phyloP scores from a whole-genome alignment of 140 eudicot genomes.

The Anethum foeniculum region DNA sequence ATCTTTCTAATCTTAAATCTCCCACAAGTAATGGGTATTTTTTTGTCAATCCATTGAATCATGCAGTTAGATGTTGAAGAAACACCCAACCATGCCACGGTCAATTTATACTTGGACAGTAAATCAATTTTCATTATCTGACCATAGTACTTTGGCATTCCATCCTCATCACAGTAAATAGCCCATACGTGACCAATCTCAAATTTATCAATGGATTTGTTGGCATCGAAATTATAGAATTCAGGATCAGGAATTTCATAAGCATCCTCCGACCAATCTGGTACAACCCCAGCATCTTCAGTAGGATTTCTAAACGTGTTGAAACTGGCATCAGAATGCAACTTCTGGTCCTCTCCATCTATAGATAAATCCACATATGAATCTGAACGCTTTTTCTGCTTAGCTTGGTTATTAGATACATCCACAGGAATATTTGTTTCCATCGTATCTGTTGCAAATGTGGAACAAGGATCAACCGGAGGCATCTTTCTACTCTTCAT shows the following conservation, averaged over 20 bases:
- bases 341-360: neutral
- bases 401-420: neutral
- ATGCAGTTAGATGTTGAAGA: constrained; percentile 1
- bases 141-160: constrained; percentile 36
- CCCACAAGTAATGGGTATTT: constrained; percentile 29
- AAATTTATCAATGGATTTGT: constrained; percentile 21
- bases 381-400: neutral
- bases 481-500: neutral
- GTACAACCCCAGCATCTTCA: neutral
- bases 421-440: neutral
- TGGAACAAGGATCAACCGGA: neutral
- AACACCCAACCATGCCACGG: constrained; percentile 16
- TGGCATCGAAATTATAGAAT: constrained; percentile 21
- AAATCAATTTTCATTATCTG: constrained; percentile 17
- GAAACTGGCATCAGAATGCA: neutral
- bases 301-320: neutral
- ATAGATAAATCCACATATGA: neutral
- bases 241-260: constrained; percentile 19
- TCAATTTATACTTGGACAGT: constrained; percentile 9
- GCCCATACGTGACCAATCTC: constrained; percentile 37
- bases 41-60: constrained; percentile 11
- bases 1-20: constrained; percentile 13
- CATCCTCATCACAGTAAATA: constrained; percentile 24
- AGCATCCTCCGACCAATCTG: constrained; percentile 1
- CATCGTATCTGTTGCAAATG: neutral